Conservation (phyloP, 2,329 filamentous ascomycete species). For the Magnaporthiopsis incrustans region DNA sequence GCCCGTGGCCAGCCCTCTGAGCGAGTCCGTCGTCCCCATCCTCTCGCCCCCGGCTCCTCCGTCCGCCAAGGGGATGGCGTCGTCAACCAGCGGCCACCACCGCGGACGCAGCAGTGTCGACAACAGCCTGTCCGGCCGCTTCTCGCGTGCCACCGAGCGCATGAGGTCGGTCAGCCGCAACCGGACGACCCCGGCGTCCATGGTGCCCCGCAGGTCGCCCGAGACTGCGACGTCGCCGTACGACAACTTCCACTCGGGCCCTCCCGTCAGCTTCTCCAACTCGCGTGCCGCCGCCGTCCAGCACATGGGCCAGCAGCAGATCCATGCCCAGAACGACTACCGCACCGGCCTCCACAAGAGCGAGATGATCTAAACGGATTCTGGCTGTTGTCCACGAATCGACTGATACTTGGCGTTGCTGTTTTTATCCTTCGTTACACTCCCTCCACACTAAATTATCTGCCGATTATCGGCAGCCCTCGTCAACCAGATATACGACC, state of each 20-base stretch:
- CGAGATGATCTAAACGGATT: slow-evolving; percentile 44
- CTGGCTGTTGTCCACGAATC: neutral
- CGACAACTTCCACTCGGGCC: slow-evolving; percentile 31
- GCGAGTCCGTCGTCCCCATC: slow-evolving; percentile 35
- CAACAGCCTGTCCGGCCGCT: slow-evolving; percentile 42
- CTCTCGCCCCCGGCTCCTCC: slow-evolving; percentile 37
- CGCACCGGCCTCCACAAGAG: slow-evolving; percentile 44
- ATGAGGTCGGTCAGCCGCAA: slow-evolving; percentile 52
- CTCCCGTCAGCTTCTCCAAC: slow-evolving; percentile 27
- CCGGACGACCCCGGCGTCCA: slow-evolving; percentile 32
- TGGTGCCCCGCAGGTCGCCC: slow-evolving; percentile 28
- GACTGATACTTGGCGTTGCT: slow-evolving; percentile 16
- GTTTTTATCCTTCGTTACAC: slow-evolving; percentile 9
- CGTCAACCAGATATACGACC: no score
- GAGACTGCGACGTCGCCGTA: slow-evolving; percentile 27
- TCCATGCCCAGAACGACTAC: slow-evolving; percentile 21
- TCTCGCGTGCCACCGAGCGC: slow-evolving; percentile 51
- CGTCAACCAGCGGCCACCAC: slow-evolving; percentile 32
- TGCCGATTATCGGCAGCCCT: no score
- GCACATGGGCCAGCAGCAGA: slow-evolving; percentile 19
- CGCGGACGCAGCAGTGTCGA: slow-evolving; percentile 50
- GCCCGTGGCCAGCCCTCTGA: slow-evolving; percentile 23
- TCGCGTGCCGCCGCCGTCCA: slow-evolving; percentile 22
- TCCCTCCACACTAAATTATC: slow-evolving; percentile 6
- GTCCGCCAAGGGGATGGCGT: slow-evolving; percentile 9